Evolutionary conservation across 2,329 filamentous ascomycete genomes (phyloP).

Genomic region (Apiospora phragmitis): DNA sequence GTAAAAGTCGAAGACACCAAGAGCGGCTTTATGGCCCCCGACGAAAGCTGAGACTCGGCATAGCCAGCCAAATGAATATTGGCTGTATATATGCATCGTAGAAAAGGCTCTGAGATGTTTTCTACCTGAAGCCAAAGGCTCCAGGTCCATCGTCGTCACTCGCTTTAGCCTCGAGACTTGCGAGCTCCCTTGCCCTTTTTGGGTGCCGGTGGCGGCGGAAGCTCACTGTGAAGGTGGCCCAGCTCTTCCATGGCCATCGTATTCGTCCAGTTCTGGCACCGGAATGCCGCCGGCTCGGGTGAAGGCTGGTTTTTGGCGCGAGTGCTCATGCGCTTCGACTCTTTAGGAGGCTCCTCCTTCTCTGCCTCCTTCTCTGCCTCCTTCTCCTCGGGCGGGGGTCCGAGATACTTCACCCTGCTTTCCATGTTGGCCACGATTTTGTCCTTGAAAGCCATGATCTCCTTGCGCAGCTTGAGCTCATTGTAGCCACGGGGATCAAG

Average conservation of each 20-base stretch:
- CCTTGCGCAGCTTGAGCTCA: slow-evolving; percentile 85
- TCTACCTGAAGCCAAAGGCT: background rate
- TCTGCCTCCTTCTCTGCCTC: slow-evolving; percentile 39
- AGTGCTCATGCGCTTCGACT: slow-evolving; percentile 45
- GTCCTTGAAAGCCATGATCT: slow-evolving; percentile 58
- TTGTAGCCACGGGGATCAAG: slow-evolving; percentile 84
- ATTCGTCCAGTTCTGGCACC: slow-evolving; percentile 57
- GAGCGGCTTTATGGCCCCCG: background rate
- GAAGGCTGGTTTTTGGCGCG: slow-evolving; percentile 48
- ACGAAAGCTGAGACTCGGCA: background rate
- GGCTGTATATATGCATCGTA: background rate
- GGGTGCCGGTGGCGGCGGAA: slow-evolving; percentile 54
- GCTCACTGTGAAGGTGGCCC: slow-evolving; percentile 58
- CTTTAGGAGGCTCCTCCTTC: slow-evolving; percentile 33
- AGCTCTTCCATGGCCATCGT: slow-evolving; percentile 57
- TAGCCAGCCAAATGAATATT: background rate
- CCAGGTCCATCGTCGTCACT: background rate
- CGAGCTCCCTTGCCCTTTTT: slow-evolving; percentile 44
- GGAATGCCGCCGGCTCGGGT: slow-evolving; percentile 46
- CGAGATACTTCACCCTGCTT: slow-evolving; percentile 73
- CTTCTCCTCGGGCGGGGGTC: slow-evolving; percentile 32
- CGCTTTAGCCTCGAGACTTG: slow-evolving; percentile 3
- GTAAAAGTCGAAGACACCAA: background rate
- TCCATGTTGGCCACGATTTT: slow-evolving; percentile 64
- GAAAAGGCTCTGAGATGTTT: background rate